Evolutionary conservation across 345 rosid species (phyloP).

Genomic region (Citrus mangshanensis): DNA sequence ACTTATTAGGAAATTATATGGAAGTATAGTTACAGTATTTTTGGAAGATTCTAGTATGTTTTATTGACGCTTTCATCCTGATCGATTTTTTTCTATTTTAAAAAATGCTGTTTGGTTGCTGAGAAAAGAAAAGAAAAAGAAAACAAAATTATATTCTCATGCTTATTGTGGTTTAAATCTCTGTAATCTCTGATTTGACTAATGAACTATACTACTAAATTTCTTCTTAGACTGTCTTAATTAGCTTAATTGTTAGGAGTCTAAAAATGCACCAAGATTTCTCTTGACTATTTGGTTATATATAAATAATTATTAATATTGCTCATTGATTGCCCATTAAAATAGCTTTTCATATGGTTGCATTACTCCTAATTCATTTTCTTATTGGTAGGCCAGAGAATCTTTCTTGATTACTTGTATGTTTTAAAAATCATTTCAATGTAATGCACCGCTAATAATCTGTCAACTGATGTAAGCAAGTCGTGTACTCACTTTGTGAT

Average conservation of each 20-base stretch:
- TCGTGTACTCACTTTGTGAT: not conserved
- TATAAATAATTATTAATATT: not conserved
- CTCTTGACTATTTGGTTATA: not conserved
- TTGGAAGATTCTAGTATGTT: too few species aligned
- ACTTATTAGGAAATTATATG: too few species aligned
- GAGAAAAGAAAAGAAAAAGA: not conserved
- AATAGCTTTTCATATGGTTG: not conserved
- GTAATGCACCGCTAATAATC: not conserved
- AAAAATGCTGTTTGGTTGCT: not conserved
- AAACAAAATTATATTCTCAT: not conserved
- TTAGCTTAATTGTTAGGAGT: not conserved
- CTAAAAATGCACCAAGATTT: not conserved
- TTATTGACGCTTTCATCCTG: too few species aligned
- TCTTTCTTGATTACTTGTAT: not conserved
- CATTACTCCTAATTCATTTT: not conserved
- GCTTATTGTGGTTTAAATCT: not conserved
- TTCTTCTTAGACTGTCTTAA: not conserved
- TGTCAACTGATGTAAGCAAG: not conserved
- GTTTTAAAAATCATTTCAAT: not conserved
- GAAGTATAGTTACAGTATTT: too few species aligned
- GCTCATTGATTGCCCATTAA: not conserved
- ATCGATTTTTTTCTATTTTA: too few species aligned
- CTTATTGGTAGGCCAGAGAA: constrained; percentile 5
- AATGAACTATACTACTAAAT: not conserved
- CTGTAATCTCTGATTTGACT: not conserved